Evolutionary conservation across 2,329 filamentous ascomycete species (phyloP).

Genomic region (Xylaria sp.): DNA sequence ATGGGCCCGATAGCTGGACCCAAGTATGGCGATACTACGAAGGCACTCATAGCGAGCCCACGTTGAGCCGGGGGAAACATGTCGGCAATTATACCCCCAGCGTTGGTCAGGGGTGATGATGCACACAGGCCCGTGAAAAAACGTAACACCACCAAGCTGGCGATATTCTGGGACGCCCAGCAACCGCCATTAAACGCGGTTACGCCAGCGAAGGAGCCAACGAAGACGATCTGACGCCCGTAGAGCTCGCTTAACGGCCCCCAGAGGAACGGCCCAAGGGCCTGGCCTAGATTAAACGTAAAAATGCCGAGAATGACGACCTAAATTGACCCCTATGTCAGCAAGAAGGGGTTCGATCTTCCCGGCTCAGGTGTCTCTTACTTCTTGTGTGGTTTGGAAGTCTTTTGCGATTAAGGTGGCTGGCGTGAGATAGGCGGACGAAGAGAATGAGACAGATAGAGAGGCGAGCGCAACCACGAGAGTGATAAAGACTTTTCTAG

Average conservation of each 20-base stretch:
- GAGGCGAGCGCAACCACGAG: neutral
- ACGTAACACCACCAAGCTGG: slow-evolving; percentile 66
- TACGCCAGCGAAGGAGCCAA: slow-evolving; percentile 61
- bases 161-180: slow-evolving; percentile 52
- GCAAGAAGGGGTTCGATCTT: neutral
- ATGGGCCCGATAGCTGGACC: slow-evolving; percentile 59
- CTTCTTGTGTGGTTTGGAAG: neutral
- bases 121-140: slow-evolving; percentile 67
- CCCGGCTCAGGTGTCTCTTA: neutral
- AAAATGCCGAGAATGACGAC: neutral
- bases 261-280: slow-evolving; percentile 64
- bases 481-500: neutral
- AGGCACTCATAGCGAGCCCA: neutral
- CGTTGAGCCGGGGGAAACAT: slow-evolving; percentile 52
- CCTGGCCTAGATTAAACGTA: slow-evolving; percentile 55
- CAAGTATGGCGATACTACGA: neutral
- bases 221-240: slow-evolving; percentile 63
- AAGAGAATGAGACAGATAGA: neutral
- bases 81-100: slow-evolving; percentile 64
- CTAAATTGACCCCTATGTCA: neutral
- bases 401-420: neutral
- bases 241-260: slow-evolving; percentile 66
- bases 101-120: slow-evolving; percentile 61
- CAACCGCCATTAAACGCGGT: slow-evolving; percentile 59
- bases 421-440: neutral